Conservation (phyloP, 495 filamentous ascomycete genomes). For the Annulohypoxylon bovei region DNA sequence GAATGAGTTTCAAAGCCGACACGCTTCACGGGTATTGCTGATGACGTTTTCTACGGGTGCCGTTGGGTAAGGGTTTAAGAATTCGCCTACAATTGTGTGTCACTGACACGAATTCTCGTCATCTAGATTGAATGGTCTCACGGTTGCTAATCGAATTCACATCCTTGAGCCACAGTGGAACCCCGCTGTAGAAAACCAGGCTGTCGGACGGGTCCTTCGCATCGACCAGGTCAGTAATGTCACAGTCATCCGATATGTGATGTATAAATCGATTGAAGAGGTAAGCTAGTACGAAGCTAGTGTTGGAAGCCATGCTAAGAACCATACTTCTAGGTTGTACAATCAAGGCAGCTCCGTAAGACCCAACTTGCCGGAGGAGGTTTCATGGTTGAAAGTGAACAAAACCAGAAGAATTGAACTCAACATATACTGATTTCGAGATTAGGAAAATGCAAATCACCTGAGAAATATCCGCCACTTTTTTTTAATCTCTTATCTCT, state of each 20-base stretch:
- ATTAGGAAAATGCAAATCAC: no score
- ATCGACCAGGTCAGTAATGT: slow-evolving; percentile 56
- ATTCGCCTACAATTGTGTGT: no score
- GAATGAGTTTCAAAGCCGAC: not conserved
- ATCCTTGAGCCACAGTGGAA: slow-evolving; percentile 65
- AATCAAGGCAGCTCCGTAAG: not conserved
- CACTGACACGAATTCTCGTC: not conserved
- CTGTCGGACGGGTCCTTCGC: slow-evolving; percentile 54
- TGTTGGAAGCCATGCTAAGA: not conserved
- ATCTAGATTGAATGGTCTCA: slow-evolving; percentile 29
- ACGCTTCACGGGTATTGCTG: not conserved
- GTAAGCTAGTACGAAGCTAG: slow-evolving; percentile 28
- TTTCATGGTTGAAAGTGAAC: not conserved
- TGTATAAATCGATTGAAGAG: slow-evolving; percentile 57
- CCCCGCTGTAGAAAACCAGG: slow-evolving; percentile 59
- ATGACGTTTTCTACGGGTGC: not conserved
- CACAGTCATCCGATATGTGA: slow-evolving; percentile 52
- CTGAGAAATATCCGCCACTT: no score
- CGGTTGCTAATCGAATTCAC: slow-evolving; percentile 54
- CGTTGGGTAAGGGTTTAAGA: not conserved
- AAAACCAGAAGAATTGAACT: not conserved
- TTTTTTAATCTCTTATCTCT: no score
- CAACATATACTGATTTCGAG: no score
- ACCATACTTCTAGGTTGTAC: not conserved
- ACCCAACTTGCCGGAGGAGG: not conserved